phyloP scores from a whole-genome alignment of 1,284 basidiomycete genomes.

The Sporisorium exsertum region DNA sequence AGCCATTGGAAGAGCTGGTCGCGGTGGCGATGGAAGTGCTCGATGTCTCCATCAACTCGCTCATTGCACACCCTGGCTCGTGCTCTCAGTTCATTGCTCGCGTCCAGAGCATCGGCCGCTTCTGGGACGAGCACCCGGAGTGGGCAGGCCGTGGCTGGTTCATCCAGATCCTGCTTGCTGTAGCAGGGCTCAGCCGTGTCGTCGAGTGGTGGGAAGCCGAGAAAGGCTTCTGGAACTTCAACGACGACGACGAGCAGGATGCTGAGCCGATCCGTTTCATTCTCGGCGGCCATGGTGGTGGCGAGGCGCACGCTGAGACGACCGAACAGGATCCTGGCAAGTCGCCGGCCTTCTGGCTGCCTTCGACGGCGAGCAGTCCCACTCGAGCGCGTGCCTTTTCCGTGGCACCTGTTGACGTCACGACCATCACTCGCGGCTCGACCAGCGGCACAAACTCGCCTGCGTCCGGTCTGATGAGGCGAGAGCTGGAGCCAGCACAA shows the following conservation, averaged over 20 bases:
- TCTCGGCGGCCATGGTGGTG: conserved; percentile 37
- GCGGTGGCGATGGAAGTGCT: conserved; percentile 92
- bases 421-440: conserved; percentile 5
- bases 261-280: conserved; percentile 68
- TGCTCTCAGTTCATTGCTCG: conserved; percentile 89
- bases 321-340: conserved; percentile 16
- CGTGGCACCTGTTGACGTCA: conserved; percentile 11
- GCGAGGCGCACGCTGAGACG: conserved; percentile 21
- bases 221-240: conserved; percentile 99
- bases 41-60: conserved; percentile 86
- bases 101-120: conserved; percentile 88
- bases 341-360: conserved; percentile 26
- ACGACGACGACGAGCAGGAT: conserved; percentile 80
- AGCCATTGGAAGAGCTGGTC: conserved; percentile 90
- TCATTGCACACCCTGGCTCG: conserved; percentile 84
- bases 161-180: conserved; percentile 87
- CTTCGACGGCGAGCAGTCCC: conserved; percentile 33
- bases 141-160: conserved; percentile 99
- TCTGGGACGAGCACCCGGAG: conserved; percentile 96
- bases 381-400: conserved; percentile 36
- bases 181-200: conserved; percentile 93
- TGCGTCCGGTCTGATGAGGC: conserved; percentile 36
- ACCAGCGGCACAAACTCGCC: conserved; percentile 58
- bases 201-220: conserved; percentile 99
- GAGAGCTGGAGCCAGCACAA: conserved; percentile 16